Percentiles rank a stretch among this genome's conserved stretches.
These are phyloP conservation scores for Russula sp. DNA, from an alignment of 768 basidiomycete species.

Conservation along the genomic window DNA sequence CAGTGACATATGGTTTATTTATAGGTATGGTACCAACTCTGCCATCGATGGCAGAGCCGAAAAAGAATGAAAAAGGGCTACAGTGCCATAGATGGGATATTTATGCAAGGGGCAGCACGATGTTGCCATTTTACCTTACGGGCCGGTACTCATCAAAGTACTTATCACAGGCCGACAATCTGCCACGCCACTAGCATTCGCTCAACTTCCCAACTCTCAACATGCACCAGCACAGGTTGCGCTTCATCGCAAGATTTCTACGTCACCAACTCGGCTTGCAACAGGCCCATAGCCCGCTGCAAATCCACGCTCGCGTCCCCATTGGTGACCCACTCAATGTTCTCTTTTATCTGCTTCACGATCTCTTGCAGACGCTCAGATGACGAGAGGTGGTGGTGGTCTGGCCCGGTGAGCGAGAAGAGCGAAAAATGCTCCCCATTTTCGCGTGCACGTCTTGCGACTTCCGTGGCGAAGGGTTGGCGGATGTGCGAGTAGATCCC, in stretches of 20 bases:
- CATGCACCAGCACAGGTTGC: background rate
- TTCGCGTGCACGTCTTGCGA: constrained; percentile 33
- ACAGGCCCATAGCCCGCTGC: constrained; percentile 6
- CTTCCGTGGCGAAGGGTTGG: constrained; percentile 34
- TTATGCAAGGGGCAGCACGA: too few species aligned
- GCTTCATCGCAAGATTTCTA: background rate
- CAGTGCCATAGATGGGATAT: too few species aligned
- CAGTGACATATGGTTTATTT: too few species aligned
- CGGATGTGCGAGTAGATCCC: constrained; percentile 38
- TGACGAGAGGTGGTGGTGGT: background rate
- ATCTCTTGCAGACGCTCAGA: background rate
- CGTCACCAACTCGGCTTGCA: background rate
- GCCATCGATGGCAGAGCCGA: too few species aligned
- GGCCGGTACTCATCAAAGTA: too few species aligned
- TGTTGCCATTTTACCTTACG: background rate
- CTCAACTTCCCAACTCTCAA: too few species aligned
- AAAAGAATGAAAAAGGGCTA: background rate
- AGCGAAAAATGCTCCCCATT: constrained; percentile 35
- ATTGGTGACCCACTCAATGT: constrained; percentile 24
- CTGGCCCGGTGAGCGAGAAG: background rate
- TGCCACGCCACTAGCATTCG: background rate
- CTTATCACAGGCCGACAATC: background rate
- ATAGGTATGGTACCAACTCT: too few species aligned
- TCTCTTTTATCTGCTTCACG: constrained; percentile 9
- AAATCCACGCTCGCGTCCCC: constrained; percentile 5